phyloP scores from a whole-genome alignment of 352 stramenopile genomes.

The Bremia lactucae region DNA sequence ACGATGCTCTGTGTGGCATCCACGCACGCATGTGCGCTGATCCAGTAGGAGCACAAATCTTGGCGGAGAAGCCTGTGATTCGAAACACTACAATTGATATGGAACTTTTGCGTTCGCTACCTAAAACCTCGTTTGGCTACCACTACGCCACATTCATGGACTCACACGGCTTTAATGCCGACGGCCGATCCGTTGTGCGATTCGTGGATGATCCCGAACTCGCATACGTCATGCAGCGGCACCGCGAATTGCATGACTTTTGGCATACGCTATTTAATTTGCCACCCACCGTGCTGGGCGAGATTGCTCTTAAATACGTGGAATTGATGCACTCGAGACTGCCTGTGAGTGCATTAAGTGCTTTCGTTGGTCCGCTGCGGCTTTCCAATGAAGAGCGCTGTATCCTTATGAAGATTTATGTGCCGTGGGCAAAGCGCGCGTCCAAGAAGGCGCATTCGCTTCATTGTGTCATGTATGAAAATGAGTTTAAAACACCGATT shows the following conservation, averaged over 20 bases:
- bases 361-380: conserved; percentile 83
- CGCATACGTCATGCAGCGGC: conserved; percentile 93
- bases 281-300: conserved; percentile 90
- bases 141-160: conserved; percentile 88
- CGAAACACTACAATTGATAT: conserved; percentile 72
- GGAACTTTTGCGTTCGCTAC: conserved; percentile 47
- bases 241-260: conserved; percentile 93
- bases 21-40: conserved; percentile 81
- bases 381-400: conserved; percentile 64
- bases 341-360: conserved; percentile 88
- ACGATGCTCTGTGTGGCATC: conserved; percentile 79
- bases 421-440: conserved; percentile 89
- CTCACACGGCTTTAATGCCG: conserved; percentile 86
- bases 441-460: conserved; percentile 65
- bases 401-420: conserved; percentile 75
- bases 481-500: conserved; percentile 89
- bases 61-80: conserved; percentile 82
- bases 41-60: conserved; percentile 74
- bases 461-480: conserved; percentile 94
- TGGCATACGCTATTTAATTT: conserved; percentile 93
- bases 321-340: conserved; percentile 94
- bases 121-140: conserved; percentile 79
- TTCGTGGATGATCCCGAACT: conserved; percentile 90
- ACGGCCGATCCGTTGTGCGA: conserved; percentile 72
- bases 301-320: conserved; percentile 95